Base-by-base conservation (phyloP, 2,329 filamentous ascomycete species). In the Thermothelomyces thermophilus region DNA sequence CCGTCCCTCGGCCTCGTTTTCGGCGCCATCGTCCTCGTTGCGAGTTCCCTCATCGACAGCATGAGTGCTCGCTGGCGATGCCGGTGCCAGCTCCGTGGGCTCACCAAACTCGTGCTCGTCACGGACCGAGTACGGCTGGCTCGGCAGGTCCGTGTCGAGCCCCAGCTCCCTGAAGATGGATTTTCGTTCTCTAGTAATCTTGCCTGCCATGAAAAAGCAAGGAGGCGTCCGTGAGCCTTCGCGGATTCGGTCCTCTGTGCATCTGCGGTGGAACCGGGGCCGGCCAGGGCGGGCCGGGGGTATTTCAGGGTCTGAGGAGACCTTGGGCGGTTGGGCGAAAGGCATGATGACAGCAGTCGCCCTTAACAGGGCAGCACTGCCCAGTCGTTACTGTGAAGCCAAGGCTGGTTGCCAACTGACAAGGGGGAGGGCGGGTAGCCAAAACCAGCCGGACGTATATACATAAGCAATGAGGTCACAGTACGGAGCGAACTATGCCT, bases 111-210 rank as follows among this genome's bases (percentile, higher is more conserved):
- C 61, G 50, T 61, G 65, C 35, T 68, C 64, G 55, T 28, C 64
- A n/a, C n/a, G n/a, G n/a, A n/a, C n/a, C 59, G 46, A 47, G 50
- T 44, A 60, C 43, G 26, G 56, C 51, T 47, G 56, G 46, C 24
- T 57, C 48, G 51, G 53, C 35, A 58, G 54, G 31, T 60, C 58
- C n/a, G 62, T 59, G 28, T 68, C 68, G 17, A 78, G 58, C 4
- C 75, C 76, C 35, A 73, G 60, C 62, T 79, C 76, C 58, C 67
- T 75, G 56, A 79, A 79, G 50, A 77, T 65, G 19, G 75, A 78
- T 56, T 66, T 72, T 42, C 75, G 69, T 36, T 70, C 73, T 59
- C 76, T 77, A 53, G 64, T 68, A 41, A 77, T 71, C 50, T 71
- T 75, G 57, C 66, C 66, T 35, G 58, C 58, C 66, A 72, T 71